Base-by-base conservation (phyloP, 2,329 filamentous ascomycete genomes). In the Aureobasidium sp. region DNA sequence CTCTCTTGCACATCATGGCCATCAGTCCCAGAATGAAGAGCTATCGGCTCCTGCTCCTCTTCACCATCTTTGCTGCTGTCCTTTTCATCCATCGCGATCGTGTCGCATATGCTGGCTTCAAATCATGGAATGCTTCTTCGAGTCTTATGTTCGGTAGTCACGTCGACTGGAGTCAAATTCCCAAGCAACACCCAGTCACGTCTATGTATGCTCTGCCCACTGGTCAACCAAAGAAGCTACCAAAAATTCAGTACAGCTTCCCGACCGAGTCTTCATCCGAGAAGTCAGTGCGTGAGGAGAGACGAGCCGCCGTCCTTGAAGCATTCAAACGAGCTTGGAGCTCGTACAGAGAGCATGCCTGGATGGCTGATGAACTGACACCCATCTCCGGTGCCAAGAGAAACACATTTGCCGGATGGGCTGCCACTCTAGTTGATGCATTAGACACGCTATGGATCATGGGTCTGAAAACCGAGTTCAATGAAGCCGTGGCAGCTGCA, bases 361-460 rank as follows among this genome's bases (percentile, higher is more conserved):
- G 78, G 78, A 74, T 78, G 73, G 73, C 77, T 61, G 78, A 81
- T 61, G 78, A 81, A 67, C 66, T 81, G 37, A 72, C 75, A n/a
- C 59, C 59, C n/a, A 61, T 61, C 16, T 82, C 84, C 25, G 85
- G 85, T 57, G 77, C 75, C 25, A 85, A 79, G 65, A 84, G 84
- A 25, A 89, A 97, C 70, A 89, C 90, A 0, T 97, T 97, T 72
- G 93, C 90, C 69, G 90, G 89, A 53, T 96, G 91, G 91, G 89
- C 88, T 16, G 91, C 91, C 16, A 94, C 91, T 0, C 72, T 96
- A 64, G 88, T 96, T 10, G 91, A 96, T 75, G 78, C 84, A 1
- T 76, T 92, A 53, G 87, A 90, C 69, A 85, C 84, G 13, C 75
- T 90, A 13, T 89, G 86, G 86, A 86, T 90, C 65, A 85, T 90